Evolutionary conservation across 805 yeast genomes (phyloP), one percentile per base, ranked within the genome.

Genomic region (Ogataea methanolica): DNA sequence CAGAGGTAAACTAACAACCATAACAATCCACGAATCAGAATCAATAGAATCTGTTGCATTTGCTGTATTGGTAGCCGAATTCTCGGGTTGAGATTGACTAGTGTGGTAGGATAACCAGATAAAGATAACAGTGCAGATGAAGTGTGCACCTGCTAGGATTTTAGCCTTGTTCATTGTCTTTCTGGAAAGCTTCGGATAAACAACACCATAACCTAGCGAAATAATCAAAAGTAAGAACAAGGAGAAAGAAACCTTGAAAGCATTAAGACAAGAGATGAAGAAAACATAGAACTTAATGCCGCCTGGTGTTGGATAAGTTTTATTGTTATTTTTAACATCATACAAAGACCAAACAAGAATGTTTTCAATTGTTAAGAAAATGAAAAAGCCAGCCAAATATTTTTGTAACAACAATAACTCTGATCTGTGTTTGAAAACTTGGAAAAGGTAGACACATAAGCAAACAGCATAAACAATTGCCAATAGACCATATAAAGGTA

Each of bases 161-260:
- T 82, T 76, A 63, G 88, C 80, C 64, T 75, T 81, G 58, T 82
- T 72, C 96, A 94, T 88, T 29, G 75, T 60, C 46, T 80, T 79
- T 64, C 80, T 79, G 41, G 90, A 87, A 50, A 94, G 76, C 52
- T 90, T 85, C 41, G 96, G 90, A 61, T 80, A 82, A 43, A 94
- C 98, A 42, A 94, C 90, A 52, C 98, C 97, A 68, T 91, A 94
- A 37, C 99, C 99, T 55, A 91, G 73, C 14, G 95, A 77, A 47
- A 94, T 92, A 58, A 89, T 84, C 54, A 92, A 73, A 47, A 94
- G 73, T 58, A 94, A 70, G 70, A 92, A 94, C 68, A 92, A 85
- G 7, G 97, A 87, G 64, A 89, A 88, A 0, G 97, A 83, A 44
- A 88, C 77, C 60, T 94, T 86, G 56, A 81, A 80, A 1, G 96